Base-by-base conservation (phyloP, 768 basidiomycete genomes). In the Amanita fuliginea region DNA sequence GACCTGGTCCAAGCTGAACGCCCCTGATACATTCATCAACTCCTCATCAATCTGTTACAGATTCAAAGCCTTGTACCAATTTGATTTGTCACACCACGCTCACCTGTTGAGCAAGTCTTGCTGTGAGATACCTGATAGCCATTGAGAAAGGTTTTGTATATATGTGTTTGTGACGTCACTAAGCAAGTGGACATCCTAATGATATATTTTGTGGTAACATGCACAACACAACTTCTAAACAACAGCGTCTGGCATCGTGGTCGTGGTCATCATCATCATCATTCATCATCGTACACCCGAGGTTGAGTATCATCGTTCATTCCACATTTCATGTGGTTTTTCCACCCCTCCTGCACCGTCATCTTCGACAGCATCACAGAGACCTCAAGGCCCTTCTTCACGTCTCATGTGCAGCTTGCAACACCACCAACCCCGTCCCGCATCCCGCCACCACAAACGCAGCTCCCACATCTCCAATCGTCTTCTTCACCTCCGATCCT, bases 31-130 rank as follows among this genome's bases (percentile, higher is more conserved):
- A 54, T 75, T 81, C 95, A 98, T 97, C 42, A 98, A 80, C 60
- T 96, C 89, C 59, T 89, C 85, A 59, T 98, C 95, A 46, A 98
- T 94, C 88, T 93, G 56, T n/a, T 9, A 26, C 44, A 21, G 16
- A 13, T 21, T 21, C n/a, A n/a, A n/a, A 46, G 19, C 11, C 8
- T 26, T 3, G 14, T 11, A 13, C n/a, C n/a, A n/a, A n/a, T n/a
- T n/a, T n/a, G n/a, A n/a, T n/a, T n/a, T n/a, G n/a, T 5, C 22
- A 24, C 22, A 24, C 22, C 22, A 24, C 22, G 5, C 64, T 55
- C 53, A 81, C 88, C 69, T 88, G 84, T 62, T 89, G 87, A 9
- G 88, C 86, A 54, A 89, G 67, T 57, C 67, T 77, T 8, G 86
- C 79, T 22, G 83, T 76, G 32, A 88, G 69, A 63, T 83, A 84